Conservation (phyloP, 208 protist genomes). For the Leishmania aethiopica region DNA sequence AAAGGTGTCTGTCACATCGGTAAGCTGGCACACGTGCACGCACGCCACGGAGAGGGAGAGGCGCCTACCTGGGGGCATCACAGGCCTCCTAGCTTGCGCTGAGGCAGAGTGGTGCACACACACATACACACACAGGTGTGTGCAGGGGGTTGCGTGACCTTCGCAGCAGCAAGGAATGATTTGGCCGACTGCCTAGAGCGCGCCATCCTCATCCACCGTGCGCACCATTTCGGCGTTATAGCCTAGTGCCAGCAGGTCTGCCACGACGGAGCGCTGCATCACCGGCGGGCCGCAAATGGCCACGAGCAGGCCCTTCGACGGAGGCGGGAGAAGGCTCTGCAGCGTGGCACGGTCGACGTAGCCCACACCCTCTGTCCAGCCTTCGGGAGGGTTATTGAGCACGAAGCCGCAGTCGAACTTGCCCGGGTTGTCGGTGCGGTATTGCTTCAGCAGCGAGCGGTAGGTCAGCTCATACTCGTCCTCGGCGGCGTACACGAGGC, state of each 20-base stretch:
- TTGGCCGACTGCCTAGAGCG: slow-evolving; percentile 20
- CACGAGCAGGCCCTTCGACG: slow-evolving; percentile 61
- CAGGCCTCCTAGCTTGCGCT: neutral
- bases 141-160: neutral
- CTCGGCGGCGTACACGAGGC: slow-evolving; percentile 76
- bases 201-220: slow-evolving; percentile 49
- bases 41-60: neutral
- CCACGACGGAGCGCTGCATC: slow-evolving; percentile 66
- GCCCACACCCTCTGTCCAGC: slow-evolving; percentile 69
- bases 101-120: neutral
- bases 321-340: slow-evolving; percentile 47
- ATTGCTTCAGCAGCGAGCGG: slow-evolving; percentile 44
- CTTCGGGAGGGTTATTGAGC: slow-evolving; percentile 62
- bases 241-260: slow-evolving; percentile 33
- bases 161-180: neutral
- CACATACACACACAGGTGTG: slow-evolving; percentile 10
- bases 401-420: slow-evolving; percentile 71
- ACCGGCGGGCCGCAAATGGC: slow-evolving; percentile 75
- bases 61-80: neutral
- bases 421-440: slow-evolving; percentile 33
- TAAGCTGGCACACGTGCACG: neutral
- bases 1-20: neutral
- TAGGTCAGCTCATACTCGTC: slow-evolving; percentile 65
- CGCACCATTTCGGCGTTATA: slow-evolving; percentile 55
- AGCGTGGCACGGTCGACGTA: slow-evolving; percentile 67